Evolutionary conservation across 2,329 filamentous ascomycete species (phyloP).

Genomic region (Exophiala xenobiotica): DNA sequence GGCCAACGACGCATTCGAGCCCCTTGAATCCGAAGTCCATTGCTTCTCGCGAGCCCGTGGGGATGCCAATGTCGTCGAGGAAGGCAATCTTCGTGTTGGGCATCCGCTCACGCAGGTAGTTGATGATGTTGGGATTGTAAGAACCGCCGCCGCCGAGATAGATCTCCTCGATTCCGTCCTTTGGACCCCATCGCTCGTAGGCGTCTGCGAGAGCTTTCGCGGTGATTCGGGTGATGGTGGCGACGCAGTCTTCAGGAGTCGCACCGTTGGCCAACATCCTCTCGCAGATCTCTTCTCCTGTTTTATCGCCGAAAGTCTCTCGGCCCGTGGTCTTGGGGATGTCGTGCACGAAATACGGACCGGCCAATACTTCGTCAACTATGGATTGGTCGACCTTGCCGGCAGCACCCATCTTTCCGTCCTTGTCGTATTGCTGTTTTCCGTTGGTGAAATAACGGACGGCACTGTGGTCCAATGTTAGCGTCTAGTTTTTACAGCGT

Average conservation of each 20-base stretch:
- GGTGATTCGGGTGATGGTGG: conserved; percentile 59
- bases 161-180: conserved; percentile 31
- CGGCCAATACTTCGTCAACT: conserved; percentile 51
- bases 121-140: conserved; percentile 34
- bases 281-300: conserved; percentile 52
- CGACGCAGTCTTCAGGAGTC: conserved; percentile 53
- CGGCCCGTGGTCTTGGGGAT: conserved; percentile 59
- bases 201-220: conserved; percentile 56
- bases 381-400: conserved; percentile 52
- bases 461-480: conserved; percentile 30
- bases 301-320: conserved; percentile 59
- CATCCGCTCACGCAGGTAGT: conserved; percentile 25
- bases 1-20: conserved; percentile 21
- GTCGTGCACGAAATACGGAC: conserved; percentile 52
- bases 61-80: conserved; percentile 20
- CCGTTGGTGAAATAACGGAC: conserved; percentile 55
- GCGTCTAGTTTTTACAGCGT: background rate
- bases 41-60: conserved; percentile 19
- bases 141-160: conserved; percentile 33
- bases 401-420: conserved; percentile 51
- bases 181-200: conserved; percentile 49
- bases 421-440: conserved; percentile 50
- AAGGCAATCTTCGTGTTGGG: conserved; percentile 17
- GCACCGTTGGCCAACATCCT: conserved; percentile 47
- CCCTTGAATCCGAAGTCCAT: conserved; percentile 21